These are phyloP conservation scores for Massospora cicadina DNA, from an alignment of 371 early-diverging fungal species.

Conservation along the genomic window DNA sequence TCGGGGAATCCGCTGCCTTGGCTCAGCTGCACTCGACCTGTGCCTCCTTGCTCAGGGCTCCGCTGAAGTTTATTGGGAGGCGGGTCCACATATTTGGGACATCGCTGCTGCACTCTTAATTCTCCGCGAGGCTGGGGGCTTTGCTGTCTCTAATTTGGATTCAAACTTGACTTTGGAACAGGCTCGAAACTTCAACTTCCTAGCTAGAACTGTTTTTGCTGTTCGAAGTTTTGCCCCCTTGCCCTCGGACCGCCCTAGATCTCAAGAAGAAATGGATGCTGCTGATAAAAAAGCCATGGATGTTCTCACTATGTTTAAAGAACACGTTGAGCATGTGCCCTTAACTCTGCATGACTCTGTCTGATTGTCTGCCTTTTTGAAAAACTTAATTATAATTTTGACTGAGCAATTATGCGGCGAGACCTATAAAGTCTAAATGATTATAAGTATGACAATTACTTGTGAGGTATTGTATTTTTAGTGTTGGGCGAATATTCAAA, in stretches of 20 bases:
- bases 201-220: background rate
- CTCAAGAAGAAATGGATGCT: background rate
- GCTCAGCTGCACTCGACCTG: conserved; percentile 65
- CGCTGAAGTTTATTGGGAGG: conserved; percentile 81
- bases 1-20: conserved; percentile 59
- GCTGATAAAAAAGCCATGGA: background rate
- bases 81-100: conserved; percentile 58
- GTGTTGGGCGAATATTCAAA: too few species aligned
- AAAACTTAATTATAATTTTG: too few species aligned
- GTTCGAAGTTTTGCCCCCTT: background rate
- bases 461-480: too few species aligned
- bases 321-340: background rate
- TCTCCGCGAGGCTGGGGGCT: conserved; percentile 53
- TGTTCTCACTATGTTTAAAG: background rate
- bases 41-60: conserved; percentile 64
- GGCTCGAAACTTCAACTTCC: background rate
- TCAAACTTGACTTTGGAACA: background rate
- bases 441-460: too few species aligned
- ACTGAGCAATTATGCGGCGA: too few species aligned
- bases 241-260: background rate
- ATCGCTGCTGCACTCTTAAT: conserved; percentile 59
- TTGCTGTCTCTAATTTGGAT: conserved; percentile 22
- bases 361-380: too few species aligned
- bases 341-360: background rate
- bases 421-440: too few species aligned